Base-by-base conservation (phyloP, 768 basidiomycete species). In the Suillus clintonianus region DNA sequence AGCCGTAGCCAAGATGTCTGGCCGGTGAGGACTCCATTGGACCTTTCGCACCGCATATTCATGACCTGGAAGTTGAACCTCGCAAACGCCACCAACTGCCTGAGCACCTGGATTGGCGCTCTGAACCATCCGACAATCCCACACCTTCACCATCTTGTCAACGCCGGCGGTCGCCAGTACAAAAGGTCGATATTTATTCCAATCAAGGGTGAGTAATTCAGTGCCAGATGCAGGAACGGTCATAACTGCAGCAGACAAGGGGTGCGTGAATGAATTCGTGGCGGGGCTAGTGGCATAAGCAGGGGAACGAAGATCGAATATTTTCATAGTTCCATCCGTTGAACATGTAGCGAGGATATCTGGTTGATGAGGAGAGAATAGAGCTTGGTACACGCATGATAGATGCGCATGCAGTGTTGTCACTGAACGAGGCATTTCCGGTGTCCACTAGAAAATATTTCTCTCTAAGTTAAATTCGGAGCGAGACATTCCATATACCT, bases 351-450 rank as follows among this genome's bases (percentile, higher is more conserved):
- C 90, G 62, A 99, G 66, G 37, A 90, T 75, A 61, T 91, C 89
- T 5, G 95, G 91, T 61, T 91, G 87, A 72, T 97, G 95, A 0
- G 97, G 97, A 3, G 95, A 97, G 81, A 95, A 99, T 43, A 93
- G 77, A 2, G 94, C 91, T 72, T 93, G 88, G 75, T 98, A 98
- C 57, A 95, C 91, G 70, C 95, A 95, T 3, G 89, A 83, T 45
- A 83, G 78, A 77, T 97, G 94, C 0, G 94, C 94, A 69, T 91
- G 87, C 47, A 99, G 79, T 0, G 96, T 97, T 9, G 83, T 74
- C 14, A 97, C 71, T 0, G 96, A 97, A 42, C 87, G 86, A 15
- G 88, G 88, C 37, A 86, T 86, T 42, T 94, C 91, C 13, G 94
- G 92, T 11, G 84, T 87, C 96, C 96, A 98, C 96, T 98, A 50